Conservation (phyloP, 352 stramenopile genomes). For the Aphanomyces euteiches region DNA sequence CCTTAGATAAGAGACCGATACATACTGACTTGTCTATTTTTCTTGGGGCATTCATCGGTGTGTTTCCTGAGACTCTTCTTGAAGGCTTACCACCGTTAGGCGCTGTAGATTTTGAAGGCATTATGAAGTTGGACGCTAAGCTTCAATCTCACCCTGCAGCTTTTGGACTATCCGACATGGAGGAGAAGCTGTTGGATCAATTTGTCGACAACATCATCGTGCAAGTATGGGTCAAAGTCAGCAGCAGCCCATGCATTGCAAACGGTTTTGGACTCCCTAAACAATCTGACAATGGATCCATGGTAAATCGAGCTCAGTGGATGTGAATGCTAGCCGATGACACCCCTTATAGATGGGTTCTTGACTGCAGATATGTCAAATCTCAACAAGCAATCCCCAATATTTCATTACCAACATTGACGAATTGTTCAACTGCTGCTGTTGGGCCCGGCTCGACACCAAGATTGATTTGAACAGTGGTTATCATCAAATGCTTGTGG, state of each 20-base stretch:
- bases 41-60: neutral
- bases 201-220: slow-evolving; percentile 28
- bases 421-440: slow-evolving; percentile 31
- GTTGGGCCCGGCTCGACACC: slow-evolving; percentile 16
- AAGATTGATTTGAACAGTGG: slow-evolving; percentile 25
- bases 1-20: neutral
- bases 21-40: neutral
- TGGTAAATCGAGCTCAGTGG: slow-evolving; percentile 28
- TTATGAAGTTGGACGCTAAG: slow-evolving; percentile 9
- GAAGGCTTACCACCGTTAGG: neutral
- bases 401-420: slow-evolving; percentile 33
- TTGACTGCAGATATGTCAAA: slow-evolving; percentile 33
- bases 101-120: slow-evolving; percentile 16
- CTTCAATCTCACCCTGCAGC: neutral
- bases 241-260: slow-evolving; percentile 29
- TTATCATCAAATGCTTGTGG: slow-evolving; percentile 30
- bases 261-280: slow-evolving; percentile 36
- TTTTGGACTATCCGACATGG: slow-evolving; percentile 25
- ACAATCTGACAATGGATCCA: slow-evolving; percentile 21
- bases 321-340: neutral
- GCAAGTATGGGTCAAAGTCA: slow-evolving; percentile 33
- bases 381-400: slow-evolving; percentile 28
- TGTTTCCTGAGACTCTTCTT: slow-evolving; percentile 13
- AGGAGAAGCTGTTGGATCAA: slow-evolving; percentile 15
- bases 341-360: slow-evolving; percentile 28